phyloP scores from a whole-genome alignment of 2,329 filamentous ascomycete genomes.

The Monosporascus cannonballus region DNA sequence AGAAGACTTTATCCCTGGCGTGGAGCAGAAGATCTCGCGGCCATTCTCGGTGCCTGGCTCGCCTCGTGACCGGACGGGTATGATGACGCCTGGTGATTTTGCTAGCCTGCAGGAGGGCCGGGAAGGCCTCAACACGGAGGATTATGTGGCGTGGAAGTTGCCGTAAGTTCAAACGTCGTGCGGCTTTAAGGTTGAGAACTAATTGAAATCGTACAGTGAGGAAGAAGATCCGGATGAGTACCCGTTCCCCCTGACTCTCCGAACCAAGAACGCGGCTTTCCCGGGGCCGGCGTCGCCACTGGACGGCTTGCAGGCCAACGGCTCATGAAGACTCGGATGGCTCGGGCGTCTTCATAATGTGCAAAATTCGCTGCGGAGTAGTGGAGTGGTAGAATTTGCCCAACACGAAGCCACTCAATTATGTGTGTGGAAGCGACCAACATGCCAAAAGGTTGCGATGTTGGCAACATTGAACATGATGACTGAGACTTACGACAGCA shows the following conservation, averaged over 20 bases:
- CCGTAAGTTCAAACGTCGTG: constrained; percentile 63
- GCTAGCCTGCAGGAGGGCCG: constrained; percentile 90
- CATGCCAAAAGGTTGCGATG: too few species aligned
- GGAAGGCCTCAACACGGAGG: constrained; percentile 89
- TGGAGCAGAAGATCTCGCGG: constrained; percentile 90
- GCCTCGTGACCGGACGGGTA: constrained; percentile 81
- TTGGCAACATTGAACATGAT: too few species aligned
- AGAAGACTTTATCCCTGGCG: constrained; percentile 84
- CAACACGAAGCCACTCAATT: too few species aligned
- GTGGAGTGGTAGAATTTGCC: too few species aligned
- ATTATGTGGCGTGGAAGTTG: constrained; percentile 96
- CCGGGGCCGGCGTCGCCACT: constrained; percentile 35
- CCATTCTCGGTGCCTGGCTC: constrained; percentile 93
- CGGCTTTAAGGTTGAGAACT: constrained; percentile 13
- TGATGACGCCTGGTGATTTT: constrained; percentile 99
- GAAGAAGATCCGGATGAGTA: constrained; percentile 85
- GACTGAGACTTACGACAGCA: too few species aligned
- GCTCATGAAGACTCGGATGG: too few species aligned
- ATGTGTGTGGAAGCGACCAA: too few species aligned
- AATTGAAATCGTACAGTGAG: constrained; percentile 51
- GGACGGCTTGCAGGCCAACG: constrained; percentile 35
- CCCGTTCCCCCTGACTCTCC: constrained; percentile 52
- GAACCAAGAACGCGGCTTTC: constrained; percentile 38
- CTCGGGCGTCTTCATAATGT: too few species aligned
- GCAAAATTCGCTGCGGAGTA: too few species aligned